Base-by-base conservation (phyloP, 2,329 filamentous ascomycete genomes). In the Colletotrichum endophyticum region DNA sequence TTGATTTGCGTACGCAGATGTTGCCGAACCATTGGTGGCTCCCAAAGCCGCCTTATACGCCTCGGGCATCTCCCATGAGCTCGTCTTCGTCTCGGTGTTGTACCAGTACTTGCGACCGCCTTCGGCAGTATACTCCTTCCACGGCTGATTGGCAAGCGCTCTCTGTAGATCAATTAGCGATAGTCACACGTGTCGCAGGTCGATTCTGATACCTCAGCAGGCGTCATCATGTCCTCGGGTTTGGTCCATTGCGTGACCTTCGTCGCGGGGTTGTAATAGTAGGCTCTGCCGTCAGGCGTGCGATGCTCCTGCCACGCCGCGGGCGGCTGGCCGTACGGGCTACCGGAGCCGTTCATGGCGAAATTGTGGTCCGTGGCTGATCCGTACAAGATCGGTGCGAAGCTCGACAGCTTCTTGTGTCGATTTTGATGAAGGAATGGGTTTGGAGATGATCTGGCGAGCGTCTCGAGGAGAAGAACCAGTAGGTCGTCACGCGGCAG, bases 91-190 rank as follows among this genome's bases (percentile, higher is more conserved):
- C 85, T 98, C 94, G 39, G 93, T 95, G 85, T 99, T 97, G 85
- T 96, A 96, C 95, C 96, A 99, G 86, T 99, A 99, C 83, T 96
- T 95, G 81, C 94, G 93, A 63, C 96, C 97, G 78, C 95, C 95
- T 78, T 96, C 93, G 27, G 95, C 93, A 30, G 94, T 95, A 82
- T 98, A 97, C 85, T 98, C 95, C 82, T 96, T 97, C 96, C 96
- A 99, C 78, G 95, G 95, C 80, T 97, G 95, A 80, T 94, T 93
- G 67, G 94, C 90, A 64, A 98, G 90, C 71, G 95, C 95, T 82
- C 94, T 94, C 95, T 96, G 83, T 75, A 77, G 70, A 76, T 76
- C 66, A 70, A 79, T 81, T 36, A 81, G 75, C 77, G 44, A 61
- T 75, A 66, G 39, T 13, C 66, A 80, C 71, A 6, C 3, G 11